Percentiles rank a stretch among this genome's conserved stretches.
phyloP scores from a whole-genome alignment of 2,329 filamentous ascomycete genomes.

The Aspergillus brunneoviolaceus region DNA sequence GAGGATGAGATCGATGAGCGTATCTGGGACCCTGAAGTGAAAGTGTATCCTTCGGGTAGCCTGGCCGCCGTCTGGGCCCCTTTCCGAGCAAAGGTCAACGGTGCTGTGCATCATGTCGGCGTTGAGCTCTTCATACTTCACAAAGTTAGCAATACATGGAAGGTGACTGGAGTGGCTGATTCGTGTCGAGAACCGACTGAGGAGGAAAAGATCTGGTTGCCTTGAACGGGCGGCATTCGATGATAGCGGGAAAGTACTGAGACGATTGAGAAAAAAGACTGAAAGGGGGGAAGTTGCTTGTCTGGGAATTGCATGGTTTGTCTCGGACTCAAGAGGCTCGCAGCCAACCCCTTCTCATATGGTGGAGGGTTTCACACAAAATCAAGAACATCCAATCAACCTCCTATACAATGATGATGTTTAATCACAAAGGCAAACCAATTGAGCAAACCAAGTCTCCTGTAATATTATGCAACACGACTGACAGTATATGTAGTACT shows the following conservation, averaged over 20 bases:
- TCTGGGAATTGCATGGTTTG: too few relatives aligned
- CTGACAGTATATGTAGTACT: not conserved
- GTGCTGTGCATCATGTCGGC: constrained; percentile 37
- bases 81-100: constrained; percentile 37
- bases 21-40: constrained; percentile 37
- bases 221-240: not conserved
- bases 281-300: too few relatives aligned
- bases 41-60: constrained; percentile 29
- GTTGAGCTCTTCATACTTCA: constrained; percentile 37
- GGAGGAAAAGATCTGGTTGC: constrained; percentile 26
- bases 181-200: constrained; percentile 34
- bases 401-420: too few relatives aligned
- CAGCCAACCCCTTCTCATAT: too few relatives aligned
- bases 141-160: constrained; percentile 35
- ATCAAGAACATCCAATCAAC: too few relatives aligned
- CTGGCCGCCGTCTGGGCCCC: constrained; percentile 37
- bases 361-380: too few relatives aligned
- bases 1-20: constrained; percentile 35
- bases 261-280: too few relatives aligned
- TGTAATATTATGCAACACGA: not conserved
- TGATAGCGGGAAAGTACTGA: not conserved
- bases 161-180: constrained; percentile 37
- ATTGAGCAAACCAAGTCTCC: not conserved
- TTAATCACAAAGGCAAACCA: not conserved
- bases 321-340: too few relatives aligned